Percentiles rank a stretch among this genome's conserved stretches.
phyloP scores from a whole-genome alignment of 345 rosid species.

The Bruguiera gymnorhiza region DNA sequence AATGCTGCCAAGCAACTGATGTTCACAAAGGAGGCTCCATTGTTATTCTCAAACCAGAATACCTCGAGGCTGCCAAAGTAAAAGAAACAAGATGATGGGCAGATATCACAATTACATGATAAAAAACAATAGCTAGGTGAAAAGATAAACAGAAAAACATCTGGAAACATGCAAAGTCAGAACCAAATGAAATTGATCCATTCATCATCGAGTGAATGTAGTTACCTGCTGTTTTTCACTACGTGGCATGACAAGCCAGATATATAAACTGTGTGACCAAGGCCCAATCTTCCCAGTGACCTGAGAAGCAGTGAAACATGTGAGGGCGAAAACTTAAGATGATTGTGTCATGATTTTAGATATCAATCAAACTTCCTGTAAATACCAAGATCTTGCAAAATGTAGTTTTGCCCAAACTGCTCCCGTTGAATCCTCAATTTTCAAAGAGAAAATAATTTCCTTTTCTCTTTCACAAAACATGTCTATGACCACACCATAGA shows the following conservation, averaged over 20 bases:
- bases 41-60: slow-evolving; percentile 60
- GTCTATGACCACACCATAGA: slow-evolving; percentile 67
- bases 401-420: slow-evolving; percentile 71
- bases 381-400: slow-evolving; percentile 67
- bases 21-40: slow-evolving; percentile 60
- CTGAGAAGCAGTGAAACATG: slow-evolving; percentile 36
- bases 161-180: neutral
- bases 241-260: slow-evolving; percentile 76
- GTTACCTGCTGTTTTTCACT: slow-evolving; percentile 51
- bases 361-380: neutral
- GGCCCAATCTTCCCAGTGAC: slow-evolving; percentile 78
- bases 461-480: slow-evolving; percentile 41
- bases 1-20: slow-evolving; percentile 83
- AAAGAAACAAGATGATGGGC: slow-evolving; percentile 14
- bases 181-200: neutral
- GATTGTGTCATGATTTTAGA: neutral
- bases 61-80: slow-evolving; percentile 59
- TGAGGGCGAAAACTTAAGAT: neutral
- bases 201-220: neutral
- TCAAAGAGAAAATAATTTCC: slow-evolving; percentile 53
- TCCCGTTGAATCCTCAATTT: slow-evolving; percentile 71
- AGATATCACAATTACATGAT: slow-evolving; percentile 2
- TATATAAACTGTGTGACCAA: slow-evolving; percentile 65
- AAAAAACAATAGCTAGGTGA: neutral
- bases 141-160: neutral